Evolutionary conservation across 495 filamentous ascomycete species (phyloP), one percentile per base, ranked within the genome.

Genomic region (Opeltia flavorubescens): DNA sequence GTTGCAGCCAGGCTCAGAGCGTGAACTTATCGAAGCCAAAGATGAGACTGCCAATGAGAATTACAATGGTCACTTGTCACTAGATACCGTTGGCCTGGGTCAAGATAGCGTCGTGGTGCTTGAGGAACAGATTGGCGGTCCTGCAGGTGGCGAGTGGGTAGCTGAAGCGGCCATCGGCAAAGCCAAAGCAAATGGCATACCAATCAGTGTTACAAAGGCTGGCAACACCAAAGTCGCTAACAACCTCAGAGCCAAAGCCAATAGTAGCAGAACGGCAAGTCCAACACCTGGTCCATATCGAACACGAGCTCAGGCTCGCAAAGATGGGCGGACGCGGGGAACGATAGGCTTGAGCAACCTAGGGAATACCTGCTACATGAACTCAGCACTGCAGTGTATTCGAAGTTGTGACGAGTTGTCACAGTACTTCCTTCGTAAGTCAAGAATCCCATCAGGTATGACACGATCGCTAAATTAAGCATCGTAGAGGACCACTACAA

Each of bases 341-440:
- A 80, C 74, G 24, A 83, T 86, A 35, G 91, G 91, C 25, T 65
- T 98, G 38, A 78, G 74, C 45, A 98, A 98, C 56, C 64, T 96
- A 23, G 91, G 91, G 15, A 98, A 98, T 55, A 95, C 91, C 0
- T 98, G 91, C 64, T 98, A 96, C 62, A 95, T 95, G 86, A 95
- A 95, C 63, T 94, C 91, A 13, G 91, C 93, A 18, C 64, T 95
- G 43, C 91, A 98, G 59, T 96, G 91, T 59, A 71, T 98, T 31
- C 77, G 88, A 28, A 89, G 82, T 51, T 84, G 94, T 2, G 84
- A 93, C 50, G 91, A 98, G 62, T 67, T 98, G 55, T 86, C 85
- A 5, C 76, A 81, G 49, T 98, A 95, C 62, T 96, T 96, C 62
- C 64, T 95, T 17, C 61, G 77, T 75, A 59, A 62, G 74, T 66